Conservation (phyloP, 169 alveolate genomes). For the Plasmodium blacklocki region DNA sequence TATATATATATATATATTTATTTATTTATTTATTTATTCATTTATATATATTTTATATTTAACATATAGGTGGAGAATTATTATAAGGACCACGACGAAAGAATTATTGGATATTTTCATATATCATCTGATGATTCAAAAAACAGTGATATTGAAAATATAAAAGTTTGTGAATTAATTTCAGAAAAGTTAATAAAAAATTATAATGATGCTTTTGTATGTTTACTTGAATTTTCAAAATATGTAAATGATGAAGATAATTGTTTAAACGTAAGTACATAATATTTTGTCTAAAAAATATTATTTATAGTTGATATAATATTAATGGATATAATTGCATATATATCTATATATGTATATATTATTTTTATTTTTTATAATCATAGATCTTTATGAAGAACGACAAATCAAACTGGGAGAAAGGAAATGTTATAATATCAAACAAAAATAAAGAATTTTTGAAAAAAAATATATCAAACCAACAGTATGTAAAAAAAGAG, state of each 20-base stretch:
- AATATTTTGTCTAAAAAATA: too few species aligned
- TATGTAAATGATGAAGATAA: constrained; percentile 13
- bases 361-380: constrained; percentile 22
- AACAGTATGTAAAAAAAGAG: constrained; percentile 13
- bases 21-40: neutral
- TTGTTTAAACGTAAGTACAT: constrained; percentile 52
- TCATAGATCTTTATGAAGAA: constrained; percentile 42
- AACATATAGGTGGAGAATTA: constrained; percentile 50
- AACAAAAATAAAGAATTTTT: constrained; percentile 35
- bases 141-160: constrained; percentile 36
- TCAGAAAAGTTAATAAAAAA: constrained; percentile 45
- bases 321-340: too few species aligned
- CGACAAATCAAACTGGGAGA: constrained; percentile 31
- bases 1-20: neutral
- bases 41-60: neutral
- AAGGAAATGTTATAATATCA: constrained; percentile 14
- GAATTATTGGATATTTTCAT: constrained; percentile 66
- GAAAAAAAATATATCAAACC: constrained; percentile 36
- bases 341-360: neutral
- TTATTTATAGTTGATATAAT: neutral
- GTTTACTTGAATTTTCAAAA: constrained; percentile 46
- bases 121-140: constrained; percentile 46
- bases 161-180: constrained; percentile 63
- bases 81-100: constrained; percentile 38
- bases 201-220: constrained; percentile 61